Evolutionary conservation across 495 filamentous ascomycete species (phyloP), one percentile per base, ranked within the genome.

Genomic region (Daldinia bambusicola): DNA sequence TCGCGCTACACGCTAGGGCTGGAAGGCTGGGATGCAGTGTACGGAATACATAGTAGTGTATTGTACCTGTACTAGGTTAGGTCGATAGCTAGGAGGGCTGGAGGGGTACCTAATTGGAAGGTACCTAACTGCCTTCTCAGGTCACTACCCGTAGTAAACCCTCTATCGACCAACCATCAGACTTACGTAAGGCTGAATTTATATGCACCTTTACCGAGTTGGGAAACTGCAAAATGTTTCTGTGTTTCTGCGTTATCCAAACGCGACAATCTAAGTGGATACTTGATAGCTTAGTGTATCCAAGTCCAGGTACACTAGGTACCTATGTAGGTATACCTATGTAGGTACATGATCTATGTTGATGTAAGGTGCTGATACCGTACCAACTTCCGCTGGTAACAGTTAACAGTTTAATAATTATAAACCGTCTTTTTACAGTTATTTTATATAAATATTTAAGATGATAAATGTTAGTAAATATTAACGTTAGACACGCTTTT

Each of bases 1-100:
- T 71, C 68, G 68, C 68, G 68, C 57, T 66, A 66, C 62, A 63
- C 63, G 68, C 58, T 65, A 71, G 62, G 61, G 57, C 58, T 66
- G 20, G 22, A 10, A 53, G 66, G 37, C 10, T 50, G 48, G 61
- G 61, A 18, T 63, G 26, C 3, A 36, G n/a, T 57, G 55, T 12
- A 31, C 13, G 4, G 0, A 14, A 1, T 26, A 26, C 26, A 1
- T 26, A 26, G 26, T 26, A 26, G 26, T n/a, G 26, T 26, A 26
- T 1, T 26, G 26, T 26, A 26, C 26, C 9, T 34, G 32, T 34
- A 7, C 7, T 34, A 34, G 32, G 32, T 34, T 34, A 34, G 32
- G 32, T 34, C n/a, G n/a, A n/a, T 34, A 36, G 34, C 2, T 36
- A 7, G 9, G 34, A 10, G 1, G 48, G 50, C 40, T 70, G 55